These are phyloP conservation scores for Fusarium dlaminii DNA, from an alignment of 2,329 filamentous ascomycete species.

Conservation along the genomic window DNA sequence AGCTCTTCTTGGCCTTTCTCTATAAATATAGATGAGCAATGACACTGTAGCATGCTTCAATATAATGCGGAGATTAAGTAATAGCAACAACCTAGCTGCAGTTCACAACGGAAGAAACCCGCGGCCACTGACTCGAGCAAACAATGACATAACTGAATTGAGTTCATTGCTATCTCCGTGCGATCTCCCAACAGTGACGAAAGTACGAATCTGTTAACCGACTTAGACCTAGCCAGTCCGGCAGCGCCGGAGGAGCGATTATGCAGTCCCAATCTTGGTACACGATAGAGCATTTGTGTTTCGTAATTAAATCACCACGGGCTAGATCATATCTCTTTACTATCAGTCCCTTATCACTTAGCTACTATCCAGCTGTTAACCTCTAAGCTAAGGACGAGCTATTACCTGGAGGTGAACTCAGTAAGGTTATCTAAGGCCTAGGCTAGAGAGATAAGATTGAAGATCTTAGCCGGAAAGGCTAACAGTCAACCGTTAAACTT, in stretches of 20 bases:
- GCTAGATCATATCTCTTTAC: not conserved
- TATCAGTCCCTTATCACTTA: not conserved
- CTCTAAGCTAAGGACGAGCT: rapidly evolving
- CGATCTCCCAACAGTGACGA: not conserved
- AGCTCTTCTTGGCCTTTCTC: rapidly evolving
- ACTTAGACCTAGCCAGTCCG: not conserved
- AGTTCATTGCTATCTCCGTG: not conserved
- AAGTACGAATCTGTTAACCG: no score
- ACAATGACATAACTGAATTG: not conserved
- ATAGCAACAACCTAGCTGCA: no score
- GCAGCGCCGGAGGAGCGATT: not conserved
- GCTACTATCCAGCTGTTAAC: no score
- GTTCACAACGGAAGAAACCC: rapidly evolving
- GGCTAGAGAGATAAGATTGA: not conserved
- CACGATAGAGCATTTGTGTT: not conserved
- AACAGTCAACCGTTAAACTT: not conserved
- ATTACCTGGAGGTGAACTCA: rapidly evolving
- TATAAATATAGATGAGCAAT: not conserved
- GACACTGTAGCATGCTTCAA: not conserved
- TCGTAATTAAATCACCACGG: not conserved
- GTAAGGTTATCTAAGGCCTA: not conserved
- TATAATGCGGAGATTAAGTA: not conserved
- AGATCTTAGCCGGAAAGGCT: not conserved
- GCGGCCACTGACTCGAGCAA: not conserved
- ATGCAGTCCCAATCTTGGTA: not conserved